Percentiles rank a stretch among this genome's conserved stretches.
Evolutionary conservation across 306 rosid genomes (phyloP).

Genomic region (Medicago lupulina): DNA sequence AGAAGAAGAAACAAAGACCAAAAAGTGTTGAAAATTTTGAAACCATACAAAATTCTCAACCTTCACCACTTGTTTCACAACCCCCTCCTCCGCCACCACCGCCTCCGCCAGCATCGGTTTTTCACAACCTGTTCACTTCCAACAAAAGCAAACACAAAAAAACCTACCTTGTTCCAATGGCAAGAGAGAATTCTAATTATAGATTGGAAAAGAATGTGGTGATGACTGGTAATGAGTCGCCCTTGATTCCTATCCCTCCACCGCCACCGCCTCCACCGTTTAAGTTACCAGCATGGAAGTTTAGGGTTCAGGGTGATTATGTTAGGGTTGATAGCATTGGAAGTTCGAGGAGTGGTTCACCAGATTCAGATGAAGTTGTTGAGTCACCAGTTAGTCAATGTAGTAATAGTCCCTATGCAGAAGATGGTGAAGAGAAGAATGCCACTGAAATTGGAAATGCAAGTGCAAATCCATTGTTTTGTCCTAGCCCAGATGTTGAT

Average conservation of each 20-base stretch:
- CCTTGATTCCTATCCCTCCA: slow-evolving; percentile 64
- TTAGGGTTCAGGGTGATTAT: slow-evolving; percentile 68
- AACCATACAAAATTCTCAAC: slow-evolving; percentile 38
- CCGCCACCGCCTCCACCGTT: slow-evolving; percentile 82
- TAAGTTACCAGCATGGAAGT: slow-evolving; percentile 58
- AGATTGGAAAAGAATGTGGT: slow-evolving; percentile 39
- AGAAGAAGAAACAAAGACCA: slow-evolving; percentile 78
- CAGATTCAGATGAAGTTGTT: slow-evolving; percentile 64
- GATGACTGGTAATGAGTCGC: slow-evolving; percentile 60
- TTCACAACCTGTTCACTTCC: slow-evolving; percentile 60
- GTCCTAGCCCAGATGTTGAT: slow-evolving; percentile 89
- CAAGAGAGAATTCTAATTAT: slow-evolving; percentile 40
- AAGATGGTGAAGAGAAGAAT: slow-evolving; percentile 39
- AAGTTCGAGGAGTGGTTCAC: slow-evolving; percentile 74
- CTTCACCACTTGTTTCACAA: slow-evolving; percentile 20
- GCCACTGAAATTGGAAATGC: slow-evolving; percentile 28
- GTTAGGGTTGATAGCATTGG: slow-evolving; percentile 71
- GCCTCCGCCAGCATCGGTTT: slow-evolving; percentile 58
- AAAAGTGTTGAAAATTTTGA: slow-evolving; percentile 72
- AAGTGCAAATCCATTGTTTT: slow-evolving; percentile 48
- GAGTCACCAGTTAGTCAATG: slow-evolving; percentile 49
- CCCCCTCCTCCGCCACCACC: slow-evolving; percentile 49
- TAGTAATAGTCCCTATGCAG: slow-evolving; percentile 9
- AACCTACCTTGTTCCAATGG: slow-evolving; percentile 38
- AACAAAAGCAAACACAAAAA: slow-evolving; percentile 61